Base-by-base conservation (phyloP, 1,284 basidiomycete genomes). In the Peniophora sp. region DNA sequence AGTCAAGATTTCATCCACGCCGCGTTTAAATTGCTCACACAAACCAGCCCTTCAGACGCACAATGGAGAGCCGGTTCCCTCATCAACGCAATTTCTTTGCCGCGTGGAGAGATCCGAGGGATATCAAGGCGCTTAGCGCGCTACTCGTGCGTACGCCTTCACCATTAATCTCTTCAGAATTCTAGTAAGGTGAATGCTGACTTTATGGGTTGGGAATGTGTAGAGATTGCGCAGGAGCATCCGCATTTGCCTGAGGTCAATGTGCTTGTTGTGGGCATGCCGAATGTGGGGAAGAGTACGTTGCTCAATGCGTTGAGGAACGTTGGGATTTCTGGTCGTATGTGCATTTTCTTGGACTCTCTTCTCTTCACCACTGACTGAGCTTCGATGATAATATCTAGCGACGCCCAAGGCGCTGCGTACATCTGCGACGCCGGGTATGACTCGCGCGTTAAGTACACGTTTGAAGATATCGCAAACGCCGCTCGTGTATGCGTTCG, bases 221-320 rank as follows among this genome's bases (percentile, higher is more conserved):
- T 48, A 91, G 89, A 79, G 55, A 77, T 90, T 58, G 88, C 88
- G 34, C 81, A 79, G 58, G 70, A 73, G 41, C 76, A 85, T 61
- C 78, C 79, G 49, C 78, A 85, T 54, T 71, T 81, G 45, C 79
- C 82, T 52, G 87, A 91, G 63, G 70, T 91, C 56, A 92, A 93
- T 61, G 83, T 97, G 8, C 76, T 97, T 3, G 91, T 97, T 22
- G 84, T 95, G 49, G 96, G 96, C 22, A 99, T 99, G 96, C 96
- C 96, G 3, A 99, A 99, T 64, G 94, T 98, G 41, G 97, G 97
- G 47, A 99, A 99, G 71, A 97, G 93, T 24, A 94, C 92, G 2
- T 69, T 99, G 48, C 71, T 99, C 14, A 99, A 99, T 63, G 84
- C 90, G 0, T 74, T 99, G n/a, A 79, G 97, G 41, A 84, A 85